These are phyloP conservation scores for Sphaerulina populicola DNA, from an alignment of 2,329 filamentous ascomycete genomes.

Conservation along the genomic window DNA sequence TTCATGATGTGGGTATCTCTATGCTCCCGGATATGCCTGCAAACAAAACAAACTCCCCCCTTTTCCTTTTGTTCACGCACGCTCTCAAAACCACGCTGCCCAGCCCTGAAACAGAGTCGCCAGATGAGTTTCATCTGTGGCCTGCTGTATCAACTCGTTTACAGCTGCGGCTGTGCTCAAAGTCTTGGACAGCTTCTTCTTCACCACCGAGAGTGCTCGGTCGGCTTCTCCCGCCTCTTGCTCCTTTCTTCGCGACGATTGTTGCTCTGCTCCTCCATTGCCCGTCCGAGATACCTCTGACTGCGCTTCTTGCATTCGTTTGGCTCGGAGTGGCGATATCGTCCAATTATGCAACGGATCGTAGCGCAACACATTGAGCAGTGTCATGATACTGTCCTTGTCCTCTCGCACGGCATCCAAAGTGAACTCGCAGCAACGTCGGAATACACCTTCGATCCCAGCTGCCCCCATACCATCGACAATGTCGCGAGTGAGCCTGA, in stretches of 20 bases:
- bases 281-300: constrained; percentile 29
- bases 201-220: constrained; percentile 80
- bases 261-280: constrained; percentile 13
- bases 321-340: constrained; percentile 61
- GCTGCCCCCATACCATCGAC: constrained; percentile 96
- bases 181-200: constrained; percentile 91
- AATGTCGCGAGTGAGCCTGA: constrained; percentile 85
- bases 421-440: constrained; percentile 96
- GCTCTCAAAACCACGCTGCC: constrained; percentile 27
- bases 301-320: constrained; percentile 58
- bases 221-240: constrained; percentile 72
- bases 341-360: constrained; percentile 97
- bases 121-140: constrained; percentile 84
- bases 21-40: background rate
- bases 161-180: constrained; percentile 91
- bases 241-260: constrained; percentile 32
- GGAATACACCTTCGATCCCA: constrained; percentile 89
- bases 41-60: background rate
- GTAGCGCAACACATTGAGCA: constrained; percentile 94
- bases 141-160: constrained; percentile 93
- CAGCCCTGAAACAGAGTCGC: constrained; percentile 64
- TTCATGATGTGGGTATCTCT: background rate
- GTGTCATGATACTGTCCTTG: constrained; percentile 95
- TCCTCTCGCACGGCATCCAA: constrained; percentile 91
- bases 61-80: background rate